Evolutionary conservation across 805 yeast genomes (phyloP).

Genomic region (Teunomyces cretensis): DNA sequence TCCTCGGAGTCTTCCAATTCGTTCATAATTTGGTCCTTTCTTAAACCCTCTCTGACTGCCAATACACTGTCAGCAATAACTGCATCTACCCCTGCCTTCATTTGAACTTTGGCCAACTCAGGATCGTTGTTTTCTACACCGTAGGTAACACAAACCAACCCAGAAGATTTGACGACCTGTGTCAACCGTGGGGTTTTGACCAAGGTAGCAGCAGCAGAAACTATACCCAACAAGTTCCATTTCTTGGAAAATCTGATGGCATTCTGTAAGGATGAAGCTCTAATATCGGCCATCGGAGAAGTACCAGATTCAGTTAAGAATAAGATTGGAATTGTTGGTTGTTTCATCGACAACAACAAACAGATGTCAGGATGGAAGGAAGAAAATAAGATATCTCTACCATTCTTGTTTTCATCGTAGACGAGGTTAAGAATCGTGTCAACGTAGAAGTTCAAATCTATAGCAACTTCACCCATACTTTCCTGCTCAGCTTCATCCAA

Average conservation of each 20-base stretch:
- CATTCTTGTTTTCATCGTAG: constrained; percentile 68
- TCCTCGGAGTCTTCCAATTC: not conserved
- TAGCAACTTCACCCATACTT: constrained; percentile 79
- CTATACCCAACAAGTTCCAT: constrained; percentile 91
- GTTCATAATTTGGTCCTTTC: constrained; percentile 25
- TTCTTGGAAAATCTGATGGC: constrained; percentile 87
- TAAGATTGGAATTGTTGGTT: constrained; percentile 88
- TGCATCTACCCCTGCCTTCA: constrained; percentile 95
- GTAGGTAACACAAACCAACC: constrained; percentile 90
- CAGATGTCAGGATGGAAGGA: constrained; percentile 96
- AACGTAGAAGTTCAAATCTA: constrained; percentile 83
- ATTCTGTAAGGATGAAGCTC: constrained; percentile 85
- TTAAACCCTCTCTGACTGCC: constrained; percentile 85
- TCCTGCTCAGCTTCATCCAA: constrained; percentile 88
- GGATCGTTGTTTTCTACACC: constrained; percentile 86
- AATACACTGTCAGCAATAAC: constrained; percentile 95
- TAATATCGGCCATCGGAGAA: constrained; percentile 77
- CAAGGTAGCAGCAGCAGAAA: constrained; percentile 82
- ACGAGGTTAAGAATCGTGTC: constrained; percentile 82
- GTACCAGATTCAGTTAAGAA: constrained; percentile 91
- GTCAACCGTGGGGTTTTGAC: constrained; percentile 89
- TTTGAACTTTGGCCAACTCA: constrained; percentile 75
- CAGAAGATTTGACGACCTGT: constrained; percentile 85
- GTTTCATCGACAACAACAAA: constrained; percentile 79
- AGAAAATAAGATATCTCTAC: constrained; percentile 85